Evolutionary conservation across 192 early-diverging fungal genomes (phyloP), one percentile per base, ranked within the genome.

Genomic region (Fimicolochytrium jonesii): DNA sequence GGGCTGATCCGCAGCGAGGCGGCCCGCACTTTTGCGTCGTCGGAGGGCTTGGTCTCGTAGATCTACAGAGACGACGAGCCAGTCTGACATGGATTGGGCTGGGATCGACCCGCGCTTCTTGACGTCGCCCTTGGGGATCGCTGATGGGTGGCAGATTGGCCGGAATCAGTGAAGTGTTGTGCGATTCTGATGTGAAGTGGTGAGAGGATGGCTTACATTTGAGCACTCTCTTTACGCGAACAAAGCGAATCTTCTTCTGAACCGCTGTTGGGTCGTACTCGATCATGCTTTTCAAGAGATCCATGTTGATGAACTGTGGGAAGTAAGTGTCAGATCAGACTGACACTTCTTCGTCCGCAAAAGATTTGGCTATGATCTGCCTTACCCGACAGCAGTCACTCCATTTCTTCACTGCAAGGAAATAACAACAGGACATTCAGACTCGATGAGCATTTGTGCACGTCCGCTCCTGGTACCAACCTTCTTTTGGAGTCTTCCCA

Each of bases 181-280:
- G n/a, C n/a, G n/a, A n/a, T n/a, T n/a, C n/a, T n/a, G n/a, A n/a
- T n/a, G n/a, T n/a, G 2, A 77, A 65, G 4, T 4, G 26, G 53
- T 2, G 46, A 50, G 10, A 18, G 17, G 34, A 11, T 32, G 57
- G 46, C 0, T 42, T 77, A 83, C 83, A 39, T 59, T 74, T 76
- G 20, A 85, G 37, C 0, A 85, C 69, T 39, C 55, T 35, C 54
- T 81, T 75, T 43, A 77, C 69, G 0, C 78, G 55, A 20, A 7
- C 11, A 58, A 82, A 77, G 20, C 76, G 59, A 32, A 65, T 64
- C 48, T 77, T 77, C 59, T 83, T 85, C 39, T 83, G 78, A 0
- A 76, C 31, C 0, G 74, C 78, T 2, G 80, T 85, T 28, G 80
- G 78, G 43, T 85, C 80, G 66, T 77, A 85, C 20, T 59, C 63